Base-by-base conservation (phyloP, 164 flowering plant species). In the Umbellularia californica region DNA sequence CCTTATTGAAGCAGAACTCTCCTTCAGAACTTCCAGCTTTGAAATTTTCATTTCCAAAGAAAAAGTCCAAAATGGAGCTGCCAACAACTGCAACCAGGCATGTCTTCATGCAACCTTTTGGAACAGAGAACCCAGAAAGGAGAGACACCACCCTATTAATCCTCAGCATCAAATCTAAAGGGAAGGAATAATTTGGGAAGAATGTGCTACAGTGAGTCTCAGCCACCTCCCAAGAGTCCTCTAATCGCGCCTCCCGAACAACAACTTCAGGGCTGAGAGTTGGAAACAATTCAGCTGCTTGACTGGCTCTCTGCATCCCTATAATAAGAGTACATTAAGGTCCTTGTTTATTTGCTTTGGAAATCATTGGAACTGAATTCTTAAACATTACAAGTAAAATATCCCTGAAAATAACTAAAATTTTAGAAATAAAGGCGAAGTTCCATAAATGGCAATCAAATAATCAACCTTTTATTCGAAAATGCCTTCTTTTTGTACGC, bases 171-270 rank as follows among this genome's bases (percentile, higher is more conserved):
- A 92, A 87, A 80, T 93, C 97, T 50, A 93, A 79, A 70, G 99
- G 99, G 77, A 95, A 95, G 2, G 95, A 83, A 72, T 91, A 93
- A 9, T 84, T 89, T 17, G 99, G 99, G 81, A 95, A 95, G 91
- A 95, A 95, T 67, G 92, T 90, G 79, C 96, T 93, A 81, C 99
- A 95, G 77, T 95, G 99, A n/a, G 99, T 95, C 83, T 95, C 99
- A 35, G 92, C 98, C 69, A 95, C 96, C 81, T 93, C 99, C 99
- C 99, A 95, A 74, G 87, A 88, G 76, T 95, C 99, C 83, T 93
- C 97, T 75, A 92, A n/a, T 79, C 97, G 84, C n/a, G 99, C 99
- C 83, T 95, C 98, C 71, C 99, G 83, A 50, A 95, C 99, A 79
- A 90, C 89, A 68, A 95, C 82, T 73, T 85, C 92, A 11, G 97